Evolutionary conservation across 1,139 yeast genomes (phyloP), one percentile per base, ranked within the genome.

Genomic region (Blastobotrys elegans): DNA sequence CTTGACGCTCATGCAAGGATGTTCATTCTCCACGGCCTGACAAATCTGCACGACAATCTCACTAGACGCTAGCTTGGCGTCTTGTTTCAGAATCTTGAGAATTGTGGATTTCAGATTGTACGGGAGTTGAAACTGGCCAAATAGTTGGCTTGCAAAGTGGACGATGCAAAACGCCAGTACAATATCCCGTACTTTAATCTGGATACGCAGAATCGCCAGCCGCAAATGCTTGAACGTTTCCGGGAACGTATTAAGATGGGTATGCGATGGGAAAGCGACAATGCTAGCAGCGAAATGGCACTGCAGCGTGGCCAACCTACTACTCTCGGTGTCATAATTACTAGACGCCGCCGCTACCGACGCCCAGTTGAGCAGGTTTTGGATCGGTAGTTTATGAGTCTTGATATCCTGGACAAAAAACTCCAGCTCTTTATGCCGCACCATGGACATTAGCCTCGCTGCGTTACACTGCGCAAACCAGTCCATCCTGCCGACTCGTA

Each of bases 161-260:
- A 56, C 39, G 33, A 57, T 51, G 14, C 59, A 47, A 47, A 57
- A 58, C n/a, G 53, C 54, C 42, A 56, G 26, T 2, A 52, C 55
- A 13, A 54, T 50, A 40, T 58, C 62, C 7, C 53, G 52, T 10
- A 56, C 52, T 31, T 50, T 27, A 38, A 58, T 44, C 42, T 50
- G 52, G 14, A 50, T 47, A n/a, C 56, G 50, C 41, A 57, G 43
- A 8, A 58, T 43, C 11, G 60, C 46, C 43, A 57, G 47, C 18
- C 61, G 47, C 42, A 57, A 29, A 49, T 48, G 45, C 16, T 51
- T 33, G 40, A 58, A 53, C 14, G 58, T 55, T 46, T 58, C 62
- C 1, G 61, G 59, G 21, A 52, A 16, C 4, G 37, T 21, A 24
- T 53, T 55, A 16, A 56, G 46, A 17, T 40, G 40, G 7, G 17